phyloP scores from a whole-genome alignment of 1,284 basidiomycete genomes.

The Tilletia caries region DNA sequence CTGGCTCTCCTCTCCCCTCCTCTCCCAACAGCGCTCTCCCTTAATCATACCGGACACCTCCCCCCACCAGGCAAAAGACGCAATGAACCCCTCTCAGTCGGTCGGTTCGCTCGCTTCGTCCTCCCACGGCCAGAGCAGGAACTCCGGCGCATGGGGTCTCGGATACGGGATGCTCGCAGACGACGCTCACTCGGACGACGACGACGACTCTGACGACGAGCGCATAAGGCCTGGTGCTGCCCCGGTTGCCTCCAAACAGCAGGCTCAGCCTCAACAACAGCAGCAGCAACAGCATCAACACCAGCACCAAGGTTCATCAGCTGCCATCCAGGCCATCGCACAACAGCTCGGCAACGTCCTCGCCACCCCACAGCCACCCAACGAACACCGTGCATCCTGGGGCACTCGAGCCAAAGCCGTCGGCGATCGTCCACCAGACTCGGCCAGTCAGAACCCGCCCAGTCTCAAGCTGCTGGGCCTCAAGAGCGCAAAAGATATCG shows the following conservation, averaged over 20 bases:
- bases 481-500: slow-evolving; percentile 29
- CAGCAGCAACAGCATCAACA: background rate
- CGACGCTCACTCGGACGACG: slow-evolving; percentile 24
- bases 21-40: background rate
- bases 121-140: slow-evolving; percentile 10
- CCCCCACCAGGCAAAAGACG: background rate
- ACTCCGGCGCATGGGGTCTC: slow-evolving; percentile 35
- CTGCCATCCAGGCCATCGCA: background rate
- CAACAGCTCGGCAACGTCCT: background rate
- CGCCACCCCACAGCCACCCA: background rate
- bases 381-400: slow-evolving; percentile 32
- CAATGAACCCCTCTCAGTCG: slow-evolving; percentile 1
- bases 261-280: background rate
- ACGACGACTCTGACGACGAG: slow-evolving; percentile 34
- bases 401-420: slow-evolving; percentile 40
- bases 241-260: slow-evolving; percentile 6
- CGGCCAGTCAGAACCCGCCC: slow-evolving; percentile 45
- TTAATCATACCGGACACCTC: background rate
- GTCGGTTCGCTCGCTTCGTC: background rate
- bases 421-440: slow-evolving; percentile 41
- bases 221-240: background rate
- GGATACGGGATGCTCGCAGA: slow-evolving; percentile 36
- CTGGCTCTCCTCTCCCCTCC: too few species aligned
- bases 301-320: too few species aligned
- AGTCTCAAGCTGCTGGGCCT: slow-evolving; percentile 44